These are phyloP conservation scores for Wickerhamomyces sp. DNA, from an alignment of 1,139 yeast species.

Conservation along the genomic window DNA sequence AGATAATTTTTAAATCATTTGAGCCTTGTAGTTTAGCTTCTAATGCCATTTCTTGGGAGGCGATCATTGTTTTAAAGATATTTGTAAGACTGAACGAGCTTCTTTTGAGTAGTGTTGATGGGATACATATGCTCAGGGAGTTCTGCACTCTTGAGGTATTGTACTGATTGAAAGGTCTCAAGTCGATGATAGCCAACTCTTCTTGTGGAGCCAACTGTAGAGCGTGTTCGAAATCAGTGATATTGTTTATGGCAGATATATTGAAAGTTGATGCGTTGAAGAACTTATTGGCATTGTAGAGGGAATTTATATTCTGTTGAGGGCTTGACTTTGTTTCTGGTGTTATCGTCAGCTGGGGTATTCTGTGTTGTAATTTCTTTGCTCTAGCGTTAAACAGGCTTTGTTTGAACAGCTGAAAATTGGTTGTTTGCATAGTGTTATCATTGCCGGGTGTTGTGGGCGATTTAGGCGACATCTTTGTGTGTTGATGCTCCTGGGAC, in stretches of 20 bases:
- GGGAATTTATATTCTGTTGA: conserved; percentile 9
- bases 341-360: neutral
- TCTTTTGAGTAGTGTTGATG: conserved; percentile 64
- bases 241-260: conserved; percentile 10
- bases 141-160: conserved; percentile 40
- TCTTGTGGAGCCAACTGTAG: neutral
- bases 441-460: neutral
- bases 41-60: conserved; percentile 30
- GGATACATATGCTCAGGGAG: conserved; percentile 61
- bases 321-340: conserved; percentile 4
- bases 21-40: conserved; percentile 14
- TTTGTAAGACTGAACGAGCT: conserved; percentile 49
- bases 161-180: conserved; percentile 60
- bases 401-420: conserved; percentile 2
- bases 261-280: conserved; percentile 10
- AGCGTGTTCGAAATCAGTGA: conserved; percentile 7
- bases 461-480: neutral
- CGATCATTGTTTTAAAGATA: conserved; percentile 51
- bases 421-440: neutral
- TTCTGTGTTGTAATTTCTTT: neutral
- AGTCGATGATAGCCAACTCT: conserved; percentile 45
- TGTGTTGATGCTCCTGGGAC: neutral
- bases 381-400: neutral
- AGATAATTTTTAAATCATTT: conserved; percentile 33
- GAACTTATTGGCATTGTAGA: conserved; percentile 9